A percentile compares a stretch with the other conserved stretches of the same genome.
These are phyloP conservation scores for Cryphonectria naterciae DNA, from an alignment of 2,329 filamentous ascomycete species.

Conservation along the genomic window DNA sequence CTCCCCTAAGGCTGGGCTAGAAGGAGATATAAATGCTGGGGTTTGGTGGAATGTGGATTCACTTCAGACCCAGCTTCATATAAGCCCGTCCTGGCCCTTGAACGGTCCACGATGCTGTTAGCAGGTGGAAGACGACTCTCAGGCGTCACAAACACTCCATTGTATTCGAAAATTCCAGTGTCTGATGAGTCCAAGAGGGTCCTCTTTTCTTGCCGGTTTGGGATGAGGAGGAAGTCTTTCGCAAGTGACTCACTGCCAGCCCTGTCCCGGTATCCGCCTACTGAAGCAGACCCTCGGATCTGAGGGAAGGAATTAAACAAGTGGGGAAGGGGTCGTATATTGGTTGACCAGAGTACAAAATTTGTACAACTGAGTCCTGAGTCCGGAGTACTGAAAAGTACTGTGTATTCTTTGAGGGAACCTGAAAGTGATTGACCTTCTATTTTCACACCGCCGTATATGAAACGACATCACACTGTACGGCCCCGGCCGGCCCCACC, in stretches of 20 bases:
- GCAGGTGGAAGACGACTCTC: neutral
- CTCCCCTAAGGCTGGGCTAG: neutral
- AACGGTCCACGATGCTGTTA: neutral
- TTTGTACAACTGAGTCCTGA: neutral
- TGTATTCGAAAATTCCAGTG: neutral
- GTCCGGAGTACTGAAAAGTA: neutral
- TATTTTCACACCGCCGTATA: conserved; percentile 10
- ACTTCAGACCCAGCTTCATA: neutral
- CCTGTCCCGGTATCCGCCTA: neutral
- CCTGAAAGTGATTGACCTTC: neutral
- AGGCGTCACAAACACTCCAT: neutral
- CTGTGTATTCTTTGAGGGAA: neutral
- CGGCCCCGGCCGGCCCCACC: conserved; percentile 15
- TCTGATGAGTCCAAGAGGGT: neutral
- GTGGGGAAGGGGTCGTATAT: neutral
- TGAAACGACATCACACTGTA: neutral
- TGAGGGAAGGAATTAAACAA: neutral
- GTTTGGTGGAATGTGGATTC: neutral
- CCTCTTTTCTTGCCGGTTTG: neutral
- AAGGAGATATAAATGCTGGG: neutral
- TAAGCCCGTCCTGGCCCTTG: neutral
- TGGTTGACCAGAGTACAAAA: neutral
- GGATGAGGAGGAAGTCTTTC: neutral
- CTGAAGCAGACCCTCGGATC: neutral
- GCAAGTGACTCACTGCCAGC: neutral